Base-by-base conservation (phyloP, 345 rosid genomes). In the Pseudoturritis turrita region DNA sequence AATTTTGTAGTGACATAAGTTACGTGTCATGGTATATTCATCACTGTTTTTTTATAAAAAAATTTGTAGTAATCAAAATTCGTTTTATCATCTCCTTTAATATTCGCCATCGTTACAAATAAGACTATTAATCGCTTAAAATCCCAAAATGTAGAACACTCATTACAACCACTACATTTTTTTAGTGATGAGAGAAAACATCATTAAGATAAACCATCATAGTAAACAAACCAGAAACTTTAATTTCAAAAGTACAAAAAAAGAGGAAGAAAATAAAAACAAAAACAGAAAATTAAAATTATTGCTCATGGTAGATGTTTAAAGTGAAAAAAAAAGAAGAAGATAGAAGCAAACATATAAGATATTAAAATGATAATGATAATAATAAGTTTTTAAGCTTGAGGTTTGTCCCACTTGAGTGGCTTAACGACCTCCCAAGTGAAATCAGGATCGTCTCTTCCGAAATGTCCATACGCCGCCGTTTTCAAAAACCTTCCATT, bases 371-470 rank as follows among this genome's bases (percentile, higher is more conserved):
- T 67, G 40, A 52, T 51, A 25, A 22, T 15, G 1, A 44, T 50
- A 19, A 50, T 22, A 11, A 68, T 7, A 11, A 25, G 3, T 29
- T 3, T 17, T 71, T 40, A 78, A 44, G 77, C 78, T 33, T 78
- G 78, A 46, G 81, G 81, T 55, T 78, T 78, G 71, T 73, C 81
- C 75, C 78, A 73, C 71, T 78, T 68, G 71, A 78, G 81, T 41
- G 78, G 71, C 78, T 78, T 78, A 6, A 78, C 81, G 6, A 73
- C 77, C 71, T 78, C 81, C 81, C 81, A 78, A 29, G 81, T 78
- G 81, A 78, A 78, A 53, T 78, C 81, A 68, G 81, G 81, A 57
- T 78, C 81, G 56, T 78, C 81, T 40, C 81, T 73, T 45, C 81
- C 81, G 70, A 78, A 78, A 49, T 78, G 81, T 47, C 81, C 81